These are phyloP conservation scores for Amesomyces nigricolor DNA, from an alignment of 2,329 filamentous ascomycete species.

Conservation along the genomic window DNA sequence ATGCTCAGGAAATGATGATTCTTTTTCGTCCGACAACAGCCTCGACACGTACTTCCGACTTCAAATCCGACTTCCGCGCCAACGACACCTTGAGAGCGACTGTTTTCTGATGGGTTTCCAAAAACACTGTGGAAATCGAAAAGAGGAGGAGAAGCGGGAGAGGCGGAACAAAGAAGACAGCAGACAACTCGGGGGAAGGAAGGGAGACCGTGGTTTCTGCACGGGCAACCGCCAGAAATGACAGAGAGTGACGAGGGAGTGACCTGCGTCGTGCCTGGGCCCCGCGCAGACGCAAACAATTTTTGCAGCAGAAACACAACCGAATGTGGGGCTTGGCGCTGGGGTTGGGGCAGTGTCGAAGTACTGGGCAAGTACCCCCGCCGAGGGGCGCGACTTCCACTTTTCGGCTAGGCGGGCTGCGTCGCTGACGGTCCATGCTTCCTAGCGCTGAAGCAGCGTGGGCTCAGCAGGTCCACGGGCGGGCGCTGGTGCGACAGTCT, in stretches of 20 bases:
- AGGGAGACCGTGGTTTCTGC: constrained; percentile 21
- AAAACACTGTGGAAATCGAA: constrained; percentile 22
- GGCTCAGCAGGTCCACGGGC: neutral
- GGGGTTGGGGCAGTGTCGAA: neutral
- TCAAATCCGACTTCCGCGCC: constrained; percentile 27
- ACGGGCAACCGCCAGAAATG: constrained; percentile 17
- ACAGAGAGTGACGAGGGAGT: constrained; percentile 13
- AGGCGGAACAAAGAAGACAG: constrained; percentile 24
- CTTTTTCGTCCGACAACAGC: constrained; percentile 19
- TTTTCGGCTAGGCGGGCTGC: constrained; percentile 17
- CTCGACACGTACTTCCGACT: constrained; percentile 21
- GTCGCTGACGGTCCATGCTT: constrained; percentile 9
- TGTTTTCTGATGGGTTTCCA: constrained; percentile 21
- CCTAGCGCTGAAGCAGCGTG: constrained; percentile 1
- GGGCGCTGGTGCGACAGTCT: neutral
- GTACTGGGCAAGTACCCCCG: constrained; percentile 8
- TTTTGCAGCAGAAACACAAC: neutral
- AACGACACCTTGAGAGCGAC: constrained; percentile 28
- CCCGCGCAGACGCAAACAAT: neutral
- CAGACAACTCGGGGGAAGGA: constrained; percentile 20
- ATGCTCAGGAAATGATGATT: constrained; percentile 7
- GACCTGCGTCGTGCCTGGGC: constrained; percentile 7
- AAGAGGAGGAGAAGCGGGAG: constrained; percentile 17
- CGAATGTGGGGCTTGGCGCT: constrained; percentile 8
- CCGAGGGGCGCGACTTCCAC: constrained; percentile 4